A percentile compares a stretch with the other conserved stretches of the same genome.
Conservation (phyloP, 257 asterid genomes). For the Lycium barbarum region DNA sequence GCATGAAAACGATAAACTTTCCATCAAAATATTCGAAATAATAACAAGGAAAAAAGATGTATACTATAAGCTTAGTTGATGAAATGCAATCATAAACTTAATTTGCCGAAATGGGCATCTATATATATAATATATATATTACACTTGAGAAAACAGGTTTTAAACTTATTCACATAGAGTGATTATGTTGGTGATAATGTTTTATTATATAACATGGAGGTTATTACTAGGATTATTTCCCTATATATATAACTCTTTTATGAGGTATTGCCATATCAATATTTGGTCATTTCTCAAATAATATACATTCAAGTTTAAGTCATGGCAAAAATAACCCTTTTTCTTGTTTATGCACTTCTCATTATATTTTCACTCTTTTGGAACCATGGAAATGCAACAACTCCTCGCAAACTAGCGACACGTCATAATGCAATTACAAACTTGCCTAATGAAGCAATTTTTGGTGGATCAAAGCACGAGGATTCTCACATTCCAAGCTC, state of each 20-base stretch:
- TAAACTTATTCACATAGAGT: background rate
- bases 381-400: background rate
- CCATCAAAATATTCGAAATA: background rate
- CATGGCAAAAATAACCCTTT: background rate
- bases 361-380: constrained; percentile 1
- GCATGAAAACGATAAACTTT: background rate
- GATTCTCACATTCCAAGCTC: background rate
- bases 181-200: background rate
- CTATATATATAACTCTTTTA: background rate
- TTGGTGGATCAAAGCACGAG: background rate
- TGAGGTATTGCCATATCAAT: background rate
- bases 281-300: background rate
- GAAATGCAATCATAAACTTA: no score
- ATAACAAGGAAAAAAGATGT: background rate
- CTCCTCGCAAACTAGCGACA: background rate
- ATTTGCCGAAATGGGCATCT: no score
- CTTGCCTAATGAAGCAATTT: background rate
- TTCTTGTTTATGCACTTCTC: background rate
- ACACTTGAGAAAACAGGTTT: no score
- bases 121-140: no score
- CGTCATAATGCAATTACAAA: background rate
- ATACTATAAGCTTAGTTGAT: no score
- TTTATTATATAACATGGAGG: background rate
- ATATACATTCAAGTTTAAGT: background rate
- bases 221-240: background rate